These are phyloP conservation scores for Mycena galopus DNA, from an alignment of 768 basidiomycete species.

Conservation along the genomic window DNA sequence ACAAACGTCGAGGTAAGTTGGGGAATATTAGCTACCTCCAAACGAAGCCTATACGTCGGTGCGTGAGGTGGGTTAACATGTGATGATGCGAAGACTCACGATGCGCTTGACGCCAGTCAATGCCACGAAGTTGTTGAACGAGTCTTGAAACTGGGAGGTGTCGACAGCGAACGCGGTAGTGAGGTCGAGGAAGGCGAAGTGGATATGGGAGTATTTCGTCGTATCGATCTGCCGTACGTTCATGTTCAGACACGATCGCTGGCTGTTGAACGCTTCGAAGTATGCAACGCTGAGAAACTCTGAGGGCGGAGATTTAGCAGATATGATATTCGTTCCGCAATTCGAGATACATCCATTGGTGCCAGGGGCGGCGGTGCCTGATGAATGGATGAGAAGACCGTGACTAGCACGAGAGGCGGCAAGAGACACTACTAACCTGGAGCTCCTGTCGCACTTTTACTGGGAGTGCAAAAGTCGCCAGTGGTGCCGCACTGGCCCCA, in stretches of 20 bases:
- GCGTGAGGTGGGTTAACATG: not conserved
- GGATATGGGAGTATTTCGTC: conserved; percentile 4
- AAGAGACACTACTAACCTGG: too few species aligned
- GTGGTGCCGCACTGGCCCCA: conserved; percentile 21
- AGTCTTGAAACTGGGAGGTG: not conserved
- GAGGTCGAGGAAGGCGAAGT: conserved; percentile 11
- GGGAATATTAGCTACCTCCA: conserved; percentile 2
- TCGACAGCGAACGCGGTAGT: not conserved
- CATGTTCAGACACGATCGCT: conserved; percentile 17
- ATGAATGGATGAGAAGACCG: too few species aligned
- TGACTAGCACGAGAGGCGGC: too few species aligned
- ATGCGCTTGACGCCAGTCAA: conserved; percentile 9
- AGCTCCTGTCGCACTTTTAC: not conserved
- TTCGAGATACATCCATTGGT: conserved; percentile 13
- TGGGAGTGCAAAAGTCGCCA: conserved; percentile 13
- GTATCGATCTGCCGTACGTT: conserved; percentile 1
- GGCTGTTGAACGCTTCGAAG: conserved; percentile 10
- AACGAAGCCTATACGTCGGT: conserved; percentile 6
- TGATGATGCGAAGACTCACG: not conserved
- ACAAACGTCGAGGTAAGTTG: not conserved
- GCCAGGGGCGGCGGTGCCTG: conserved; percentile 4
- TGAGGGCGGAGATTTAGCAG: not conserved
- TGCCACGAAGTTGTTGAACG: not conserved
- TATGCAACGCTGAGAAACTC: not conserved
- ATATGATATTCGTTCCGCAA: not conserved